These are phyloP conservation scores for Thermochaetoides thermophila DNA, from an alignment of 495 filamentous ascomycete species.

Conservation along the genomic window DNA sequence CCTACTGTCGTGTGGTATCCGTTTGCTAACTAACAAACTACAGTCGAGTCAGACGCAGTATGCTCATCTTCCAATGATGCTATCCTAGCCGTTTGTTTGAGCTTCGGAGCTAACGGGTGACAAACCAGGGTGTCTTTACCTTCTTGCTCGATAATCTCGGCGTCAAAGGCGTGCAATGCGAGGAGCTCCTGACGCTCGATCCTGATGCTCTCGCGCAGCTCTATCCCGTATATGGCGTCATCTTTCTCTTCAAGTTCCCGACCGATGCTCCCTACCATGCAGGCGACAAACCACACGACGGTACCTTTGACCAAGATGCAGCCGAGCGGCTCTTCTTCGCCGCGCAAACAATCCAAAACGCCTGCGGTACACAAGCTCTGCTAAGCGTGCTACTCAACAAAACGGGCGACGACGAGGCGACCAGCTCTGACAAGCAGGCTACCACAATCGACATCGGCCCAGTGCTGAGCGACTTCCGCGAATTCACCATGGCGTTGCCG, in stretches of 20 bases:
- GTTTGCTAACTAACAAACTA: conserved; percentile 28
- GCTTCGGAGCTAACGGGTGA: conserved; percentile 6
- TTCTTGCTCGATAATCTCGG: conserved; percentile 85
- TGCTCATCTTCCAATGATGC: conserved; percentile 21
- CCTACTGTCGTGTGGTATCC: no score
- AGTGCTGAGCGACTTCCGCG: conserved; percentile 63
- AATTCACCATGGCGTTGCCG: conserved; percentile 81
- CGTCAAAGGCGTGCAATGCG: conserved; percentile 86
- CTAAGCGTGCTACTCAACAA: conserved; percentile 88
- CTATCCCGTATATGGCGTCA: conserved; percentile 85
- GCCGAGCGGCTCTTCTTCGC: conserved; percentile 81
- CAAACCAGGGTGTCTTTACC: conserved; percentile 80
- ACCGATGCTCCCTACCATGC: conserved; percentile 50
- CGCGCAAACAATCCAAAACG: conserved; percentile 96
- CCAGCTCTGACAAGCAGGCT: no score
- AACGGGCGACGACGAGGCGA: conserved; percentile 23
- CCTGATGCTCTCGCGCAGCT: conserved; percentile 61
- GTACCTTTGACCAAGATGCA: conserved; percentile 61
- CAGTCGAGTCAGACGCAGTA: conserved; percentile 92
- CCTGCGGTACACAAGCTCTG: conserved; percentile 93
- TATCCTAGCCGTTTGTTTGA: no score
- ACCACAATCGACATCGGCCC: conserved; percentile 44
- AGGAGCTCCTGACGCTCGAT: conserved; percentile 87
- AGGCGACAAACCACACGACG: conserved; percentile 53
- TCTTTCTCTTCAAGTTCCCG: conserved; percentile 98